Evolutionary conservation across 768 basidiomycete genomes (phyloP).

Genomic region (Gymnopilus junonius): DNA sequence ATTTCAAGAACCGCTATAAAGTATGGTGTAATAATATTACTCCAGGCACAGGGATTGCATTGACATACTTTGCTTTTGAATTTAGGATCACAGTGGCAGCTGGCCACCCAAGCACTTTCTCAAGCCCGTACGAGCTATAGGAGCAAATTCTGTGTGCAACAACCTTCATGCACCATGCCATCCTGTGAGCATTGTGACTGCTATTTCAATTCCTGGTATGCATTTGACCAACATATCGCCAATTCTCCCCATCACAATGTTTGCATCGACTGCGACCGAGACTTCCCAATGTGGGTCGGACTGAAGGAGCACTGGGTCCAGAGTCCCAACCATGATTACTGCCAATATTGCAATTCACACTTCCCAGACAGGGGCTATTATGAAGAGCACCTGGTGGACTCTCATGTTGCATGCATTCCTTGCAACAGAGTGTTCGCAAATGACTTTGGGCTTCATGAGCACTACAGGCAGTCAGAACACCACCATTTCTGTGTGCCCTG

Average conservation of each 20-base stretch:
- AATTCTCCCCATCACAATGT: constrained; percentile 44
- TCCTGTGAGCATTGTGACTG: constrained; percentile 40
- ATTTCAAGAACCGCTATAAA: too few relatives aligned
- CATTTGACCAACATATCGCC: constrained; percentile 33
- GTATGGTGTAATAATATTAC: too few relatives aligned
- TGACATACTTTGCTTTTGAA: too few relatives aligned
- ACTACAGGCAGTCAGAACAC: background rate
- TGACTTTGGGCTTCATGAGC: background rate
- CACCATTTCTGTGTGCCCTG: constrained; percentile 53
- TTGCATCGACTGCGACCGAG: constrained; percentile 49
- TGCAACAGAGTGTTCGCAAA: background rate
- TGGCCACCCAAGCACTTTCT: too few relatives aligned
- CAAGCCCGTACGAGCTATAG: too few relatives aligned
- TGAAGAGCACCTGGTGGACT: constrained; percentile 34
- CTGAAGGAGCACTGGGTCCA: constrained; percentile 58
- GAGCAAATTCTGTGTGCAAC: background rate
- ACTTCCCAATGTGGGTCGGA: constrained; percentile 43
- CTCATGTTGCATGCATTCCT: background rate
- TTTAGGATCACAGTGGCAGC: too few relatives aligned
- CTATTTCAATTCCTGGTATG: constrained; percentile 30
- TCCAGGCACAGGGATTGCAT: too few relatives aligned
- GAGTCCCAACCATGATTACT: constrained; percentile 53
- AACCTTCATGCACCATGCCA: constrained; percentile 1
- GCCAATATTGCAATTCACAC: constrained; percentile 52
- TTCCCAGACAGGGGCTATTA: constrained; percentile 40